phyloP scores from a whole-genome alignment of 1,139 yeast genomes.

The Candida glucosophila region DNA sequence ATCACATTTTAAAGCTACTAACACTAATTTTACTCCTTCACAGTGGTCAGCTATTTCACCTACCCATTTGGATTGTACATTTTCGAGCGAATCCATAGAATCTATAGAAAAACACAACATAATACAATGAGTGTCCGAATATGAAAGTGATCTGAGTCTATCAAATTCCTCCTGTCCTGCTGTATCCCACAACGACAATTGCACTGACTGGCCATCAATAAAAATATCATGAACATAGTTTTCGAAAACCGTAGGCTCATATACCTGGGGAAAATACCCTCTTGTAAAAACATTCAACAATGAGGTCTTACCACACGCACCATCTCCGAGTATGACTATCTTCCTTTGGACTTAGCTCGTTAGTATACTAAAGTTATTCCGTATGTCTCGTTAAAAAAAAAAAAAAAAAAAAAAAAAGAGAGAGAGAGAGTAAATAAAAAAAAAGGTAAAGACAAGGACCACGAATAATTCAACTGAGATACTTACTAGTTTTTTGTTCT shows the following conservation, averaged over 20 bases:
- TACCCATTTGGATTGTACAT: constrained; percentile 92
- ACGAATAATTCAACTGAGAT: no score
- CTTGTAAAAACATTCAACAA: constrained; percentile 89
- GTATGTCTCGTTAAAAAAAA: neutral
- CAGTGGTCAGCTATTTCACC: constrained; percentile 96
- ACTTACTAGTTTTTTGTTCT: constrained; percentile 53
- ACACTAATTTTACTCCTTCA: constrained; percentile 87
- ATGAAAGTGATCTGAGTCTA: constrained; percentile 78
- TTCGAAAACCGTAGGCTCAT: constrained; percentile 97
- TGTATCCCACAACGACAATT: constrained; percentile 93
- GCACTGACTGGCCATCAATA: constrained; percentile 90
- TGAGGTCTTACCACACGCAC: constrained; percentile 58
- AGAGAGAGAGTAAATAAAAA: neutral
- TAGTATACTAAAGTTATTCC: neutral
- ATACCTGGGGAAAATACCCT: constrained; percentile 96
- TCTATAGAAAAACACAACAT: constrained; percentile 95
- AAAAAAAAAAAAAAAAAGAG: neutral
- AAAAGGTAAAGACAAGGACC: neutral
- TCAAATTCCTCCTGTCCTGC: constrained; percentile 99
- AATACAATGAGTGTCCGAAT: constrained; percentile 93
- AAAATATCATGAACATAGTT: constrained; percentile 96
- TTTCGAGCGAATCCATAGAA: constrained; percentile 87
- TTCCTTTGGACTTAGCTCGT: constrained; percentile 79
- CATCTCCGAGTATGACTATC: constrained; percentile 94
- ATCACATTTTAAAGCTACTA: constrained; percentile 93